Percentiles rank a stretch among this genome's conserved stretches.
Evolutionary conservation across 2,329 filamentous ascomycete genomes (phyloP).

Genomic region (Epichloe hybrida): DNA sequence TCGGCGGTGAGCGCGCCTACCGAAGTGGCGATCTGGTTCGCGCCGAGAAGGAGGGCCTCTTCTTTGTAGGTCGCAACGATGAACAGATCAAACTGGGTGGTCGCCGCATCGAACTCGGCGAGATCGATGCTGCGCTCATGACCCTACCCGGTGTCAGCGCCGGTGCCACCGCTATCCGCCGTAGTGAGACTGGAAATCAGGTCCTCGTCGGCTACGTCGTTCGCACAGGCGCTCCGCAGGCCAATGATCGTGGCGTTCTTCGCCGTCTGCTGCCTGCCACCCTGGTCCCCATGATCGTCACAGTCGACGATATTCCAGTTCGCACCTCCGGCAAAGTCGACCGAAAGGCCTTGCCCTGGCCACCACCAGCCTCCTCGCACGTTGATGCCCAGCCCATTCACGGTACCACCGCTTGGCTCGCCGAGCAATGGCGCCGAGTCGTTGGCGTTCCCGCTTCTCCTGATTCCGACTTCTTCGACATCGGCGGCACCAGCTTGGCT

Average conservation of each 20-base stretch:
- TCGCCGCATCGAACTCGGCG: conserved; percentile 15
- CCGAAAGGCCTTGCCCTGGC: conserved; percentile 10
- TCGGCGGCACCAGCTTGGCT: conserved; percentile 11
- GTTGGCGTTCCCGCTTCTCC: conserved; percentile 7
- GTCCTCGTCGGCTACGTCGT: conserved; percentile 12
- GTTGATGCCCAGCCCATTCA: conserved; percentile 3
- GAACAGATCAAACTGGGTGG: conserved; percentile 17
- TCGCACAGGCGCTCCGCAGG: background rate
- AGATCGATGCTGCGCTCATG: conserved; percentile 13
- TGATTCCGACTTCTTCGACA: conserved; percentile 10
- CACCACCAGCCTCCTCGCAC: conserved; percentile 4
- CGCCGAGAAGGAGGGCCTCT: conserved; percentile 10
- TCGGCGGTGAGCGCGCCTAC: conserved; percentile 12
- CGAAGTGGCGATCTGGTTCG: conserved; percentile 14
- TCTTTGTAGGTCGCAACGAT: conserved; percentile 15
- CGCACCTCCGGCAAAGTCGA: conserved; percentile 12
- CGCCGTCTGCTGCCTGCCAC: conserved; percentile 8
- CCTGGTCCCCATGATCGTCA: conserved; percentile 10
- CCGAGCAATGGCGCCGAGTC: conserved; percentile 10
- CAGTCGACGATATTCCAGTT: conserved; percentile 8
- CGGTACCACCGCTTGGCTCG: conserved; percentile 9
- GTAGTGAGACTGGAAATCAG: conserved; percentile 10
- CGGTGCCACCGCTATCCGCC: conserved; percentile 8
- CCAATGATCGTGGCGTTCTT: conserved; percentile 4
- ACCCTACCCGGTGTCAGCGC: conserved; percentile 10